These are phyloP conservation scores for Vitis hybrid DNA, from an alignment of 177 flowering plant genomes.

Conservation along the genomic window DNA sequence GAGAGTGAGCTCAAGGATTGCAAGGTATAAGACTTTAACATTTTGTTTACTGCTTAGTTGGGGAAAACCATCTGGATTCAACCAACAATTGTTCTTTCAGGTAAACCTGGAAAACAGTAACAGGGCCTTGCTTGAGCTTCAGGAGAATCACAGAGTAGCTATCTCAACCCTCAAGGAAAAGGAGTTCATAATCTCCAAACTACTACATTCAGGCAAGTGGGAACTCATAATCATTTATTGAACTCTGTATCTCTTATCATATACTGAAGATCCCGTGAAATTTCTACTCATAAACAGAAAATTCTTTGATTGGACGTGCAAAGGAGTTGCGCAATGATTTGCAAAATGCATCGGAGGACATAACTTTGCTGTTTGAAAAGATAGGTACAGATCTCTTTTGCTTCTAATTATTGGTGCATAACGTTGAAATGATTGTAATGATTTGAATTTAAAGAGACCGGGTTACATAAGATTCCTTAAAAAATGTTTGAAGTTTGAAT, in stretches of 20 bases:
- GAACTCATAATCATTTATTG: no score
- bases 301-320: slow-evolving; percentile 55
- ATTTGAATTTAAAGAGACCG: no score
- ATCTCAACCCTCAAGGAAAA: slow-evolving; percentile 54
- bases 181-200: slow-evolving; percentile 63
- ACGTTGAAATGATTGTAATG: no score
- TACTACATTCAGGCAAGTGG: slow-evolving; percentile 53
- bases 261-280: not conserved
- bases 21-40: slow-evolving; percentile 43
- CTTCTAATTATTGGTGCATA: no score
- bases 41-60: slow-evolving; percentile 1
- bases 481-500: no score
- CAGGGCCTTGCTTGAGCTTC: slow-evolving; percentile 58
- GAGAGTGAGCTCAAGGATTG: slow-evolving; percentile 68
- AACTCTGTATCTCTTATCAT: not conserved
- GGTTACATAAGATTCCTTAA: no score
- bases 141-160: slow-evolving; percentile 47
- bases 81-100: slow-evolving; percentile 29
- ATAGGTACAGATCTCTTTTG: slow-evolving; percentile 46
- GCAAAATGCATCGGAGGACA: slow-evolving; percentile 72
- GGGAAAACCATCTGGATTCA: slow-evolving; percentile 2
- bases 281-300: slow-evolving; percentile 47
- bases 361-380: slow-evolving; percentile 43
- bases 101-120: slow-evolving; percentile 43
- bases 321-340: slow-evolving; percentile 61